These are phyloP conservation scores for Fusarium napiforme DNA, from an alignment of 2,329 filamentous ascomycete genomes.

Conservation along the genomic window DNA sequence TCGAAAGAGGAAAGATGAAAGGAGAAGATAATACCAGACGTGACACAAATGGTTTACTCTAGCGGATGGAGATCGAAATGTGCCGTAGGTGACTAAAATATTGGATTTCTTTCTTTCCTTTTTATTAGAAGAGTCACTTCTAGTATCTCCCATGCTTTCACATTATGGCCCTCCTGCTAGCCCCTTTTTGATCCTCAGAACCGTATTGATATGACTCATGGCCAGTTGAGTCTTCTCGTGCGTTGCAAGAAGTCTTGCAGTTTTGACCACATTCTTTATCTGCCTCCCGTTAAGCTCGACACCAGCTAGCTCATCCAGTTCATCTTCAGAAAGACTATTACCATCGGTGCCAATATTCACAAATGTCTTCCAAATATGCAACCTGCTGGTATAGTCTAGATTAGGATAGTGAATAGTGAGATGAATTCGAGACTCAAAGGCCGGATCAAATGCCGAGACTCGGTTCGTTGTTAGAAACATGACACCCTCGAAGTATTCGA, in stretches of 20 bases:
- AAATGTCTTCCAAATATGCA: constrained; percentile 20
- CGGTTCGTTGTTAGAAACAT: constrained; percentile 23
- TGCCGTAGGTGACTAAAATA: not conserved
- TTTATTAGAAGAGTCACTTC: not conserved
- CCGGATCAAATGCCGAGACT: constrained; percentile 11
- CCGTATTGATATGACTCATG: not conserved
- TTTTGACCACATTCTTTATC: constrained; percentile 26
- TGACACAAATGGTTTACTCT: fast-evolving
- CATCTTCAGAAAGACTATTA: not conserved
- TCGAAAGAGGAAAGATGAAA: not conserved
- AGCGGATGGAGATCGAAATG: not conserved
- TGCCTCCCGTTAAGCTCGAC: constrained; percentile 19
- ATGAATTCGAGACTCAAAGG: constrained; percentile 15
- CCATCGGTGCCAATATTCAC: fast-evolving
- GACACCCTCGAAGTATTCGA: constrained; percentile 16
- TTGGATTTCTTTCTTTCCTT: not conserved
- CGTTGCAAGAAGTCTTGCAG: not conserved
- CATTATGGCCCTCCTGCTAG: no score
- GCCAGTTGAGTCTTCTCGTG: not conserved
- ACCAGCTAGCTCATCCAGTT: not conserved
- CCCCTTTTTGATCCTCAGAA: constrained; percentile 10
- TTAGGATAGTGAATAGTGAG: constrained; percentile 11
- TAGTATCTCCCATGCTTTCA: no score
- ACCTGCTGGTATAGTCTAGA: no score
- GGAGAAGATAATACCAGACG: not conserved